A percentile compares a stretch with the other conserved stretches of the same genome.
These are phyloP conservation scores for Haematococcus lacustris DNA, from an alignment of 139 green algal species.

Conservation along the genomic window DNA sequence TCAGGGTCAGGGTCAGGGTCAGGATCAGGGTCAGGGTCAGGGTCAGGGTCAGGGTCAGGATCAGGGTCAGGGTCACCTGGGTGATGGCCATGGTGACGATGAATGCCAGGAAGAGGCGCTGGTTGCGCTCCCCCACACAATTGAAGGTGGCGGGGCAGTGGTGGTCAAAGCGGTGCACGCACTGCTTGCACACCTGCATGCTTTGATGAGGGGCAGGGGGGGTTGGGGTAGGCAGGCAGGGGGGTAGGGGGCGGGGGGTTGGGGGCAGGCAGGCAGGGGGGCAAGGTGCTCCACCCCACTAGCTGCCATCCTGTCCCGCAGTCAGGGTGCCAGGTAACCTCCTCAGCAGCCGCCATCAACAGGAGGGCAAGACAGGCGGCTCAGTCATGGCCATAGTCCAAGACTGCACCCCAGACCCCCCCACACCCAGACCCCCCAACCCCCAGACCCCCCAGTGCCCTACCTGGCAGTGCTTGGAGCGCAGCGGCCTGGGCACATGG, in stretches of 20 bases:
- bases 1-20: no score
- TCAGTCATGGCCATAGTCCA: neutral
- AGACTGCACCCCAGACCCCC: neutral
- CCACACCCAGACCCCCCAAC: neutral
- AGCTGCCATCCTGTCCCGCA: no score
- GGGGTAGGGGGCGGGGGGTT: neutral
- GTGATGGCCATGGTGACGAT: slow-evolving; percentile 7
- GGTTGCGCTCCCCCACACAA: slow-evolving; percentile 62
- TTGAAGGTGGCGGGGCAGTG: slow-evolving; percentile 72
- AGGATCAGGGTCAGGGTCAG: no score
- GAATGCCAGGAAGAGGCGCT: slow-evolving; percentile 31
- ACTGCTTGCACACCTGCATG: slow-evolving; percentile 50
- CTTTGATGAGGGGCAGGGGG: no score
- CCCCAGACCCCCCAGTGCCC: no score
- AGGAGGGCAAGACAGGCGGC: neutral
- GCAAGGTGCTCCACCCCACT: no score
- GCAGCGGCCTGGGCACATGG: slow-evolving; percentile 36
- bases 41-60: no score
- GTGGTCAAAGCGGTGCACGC: slow-evolving; percentile 74
- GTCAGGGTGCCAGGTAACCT: neutral
- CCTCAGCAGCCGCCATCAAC: neutral
- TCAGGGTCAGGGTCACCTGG: slow-evolving; percentile 6
- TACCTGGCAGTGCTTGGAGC: slow-evolving; percentile 72
- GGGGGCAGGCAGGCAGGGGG: no score
- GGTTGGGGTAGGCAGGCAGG: no score